A percentile compares a stretch with the other conserved stretches of the same genome.
phyloP scores from a whole-genome alignment of 2,329 filamentous ascomycete genomes.

The Calonectria multiphialidica region DNA sequence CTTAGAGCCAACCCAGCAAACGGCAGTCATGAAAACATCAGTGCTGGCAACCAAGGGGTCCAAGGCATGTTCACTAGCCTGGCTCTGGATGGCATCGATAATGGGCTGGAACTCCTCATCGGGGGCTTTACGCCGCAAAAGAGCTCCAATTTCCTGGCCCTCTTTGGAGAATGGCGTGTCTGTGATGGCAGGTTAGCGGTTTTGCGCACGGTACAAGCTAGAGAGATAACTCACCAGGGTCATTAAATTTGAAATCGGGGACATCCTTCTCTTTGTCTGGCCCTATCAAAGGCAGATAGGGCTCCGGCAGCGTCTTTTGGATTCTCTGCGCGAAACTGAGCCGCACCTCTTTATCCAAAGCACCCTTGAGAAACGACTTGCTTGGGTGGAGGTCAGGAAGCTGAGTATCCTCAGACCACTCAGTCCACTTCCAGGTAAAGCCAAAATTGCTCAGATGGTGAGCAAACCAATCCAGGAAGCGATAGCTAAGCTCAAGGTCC shows the following conservation, averaged over 20 bases:
- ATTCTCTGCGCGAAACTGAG: slow-evolving; percentile 97
- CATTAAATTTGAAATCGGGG: slow-evolving; percentile 93
- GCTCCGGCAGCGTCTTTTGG: slow-evolving; percentile 88
- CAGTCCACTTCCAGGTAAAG: slow-evolving; percentile 99
- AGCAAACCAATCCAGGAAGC: slow-evolving; percentile 97
- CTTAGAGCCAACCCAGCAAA: slow-evolving; percentile 94
- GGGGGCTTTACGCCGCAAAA: slow-evolving; percentile 86
- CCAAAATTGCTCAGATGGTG: slow-evolving; percentile 99
- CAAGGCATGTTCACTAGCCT: slow-evolving; percentile 77
- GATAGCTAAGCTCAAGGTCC: slow-evolving; percentile 87
- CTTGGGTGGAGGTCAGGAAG: slow-evolving; percentile 83
- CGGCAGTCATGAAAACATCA: slow-evolving; percentile 92
- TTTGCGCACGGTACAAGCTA: background rate
- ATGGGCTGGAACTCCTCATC: slow-evolving; percentile 89
- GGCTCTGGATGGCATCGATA: slow-evolving; percentile 84
- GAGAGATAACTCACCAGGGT: slow-evolving; percentile 69
- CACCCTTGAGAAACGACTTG: slow-evolving; percentile 93
- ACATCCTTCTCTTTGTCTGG: slow-evolving; percentile 93
- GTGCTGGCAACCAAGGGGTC: slow-evolving; percentile 89
- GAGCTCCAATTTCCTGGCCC: slow-evolving; percentile 82
- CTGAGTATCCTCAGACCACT: slow-evolving; percentile 91
- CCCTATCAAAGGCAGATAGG: slow-evolving; percentile 84
- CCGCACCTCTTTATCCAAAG: slow-evolving; percentile 95
- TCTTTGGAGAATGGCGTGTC: slow-evolving; percentile 85
- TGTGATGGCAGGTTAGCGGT: slow-evolving; percentile 48